These are phyloP conservation scores for Fennellomyces sp. DNA, from an alignment of 371 early-diverging fungal species.

Conservation along the genomic window DNA sequence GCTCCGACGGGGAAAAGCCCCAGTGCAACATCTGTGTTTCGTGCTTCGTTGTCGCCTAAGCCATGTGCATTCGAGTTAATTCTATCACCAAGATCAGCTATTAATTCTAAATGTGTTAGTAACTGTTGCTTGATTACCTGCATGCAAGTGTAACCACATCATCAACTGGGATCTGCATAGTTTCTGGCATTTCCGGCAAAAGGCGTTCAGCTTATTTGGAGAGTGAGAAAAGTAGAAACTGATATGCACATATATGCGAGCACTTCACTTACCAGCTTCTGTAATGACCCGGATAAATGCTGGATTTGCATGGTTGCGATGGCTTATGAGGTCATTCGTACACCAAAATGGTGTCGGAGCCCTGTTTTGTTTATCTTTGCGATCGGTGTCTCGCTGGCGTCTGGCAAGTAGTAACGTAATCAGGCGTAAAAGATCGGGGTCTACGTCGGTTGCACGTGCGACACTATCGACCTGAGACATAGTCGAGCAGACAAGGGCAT, in stretches of 20 bases:
- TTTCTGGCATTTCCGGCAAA: constrained; percentile 49
- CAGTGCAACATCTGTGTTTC: constrained; percentile 59
- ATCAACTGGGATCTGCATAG: constrained; percentile 40
- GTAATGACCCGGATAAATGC: constrained; percentile 51
- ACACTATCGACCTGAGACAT: constrained; percentile 51
- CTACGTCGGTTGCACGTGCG: constrained; percentile 50
- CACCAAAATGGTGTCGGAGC: constrained; percentile 46
- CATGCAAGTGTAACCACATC: constrained; percentile 65
- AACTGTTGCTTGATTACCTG: constrained; percentile 31
- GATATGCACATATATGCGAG: no score
- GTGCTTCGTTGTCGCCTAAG: constrained; percentile 53
- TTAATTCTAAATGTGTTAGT: not conserved
- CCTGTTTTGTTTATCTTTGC: not conserved
- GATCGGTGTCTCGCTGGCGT: constrained; percentile 24
- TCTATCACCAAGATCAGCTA: constrained; percentile 15
- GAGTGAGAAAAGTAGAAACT: no score
- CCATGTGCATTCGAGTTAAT: constrained; percentile 67
- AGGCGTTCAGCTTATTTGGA: constrained; percentile 34
- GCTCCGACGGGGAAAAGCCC: constrained; percentile 68
- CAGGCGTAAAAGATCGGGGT: constrained; percentile 57
- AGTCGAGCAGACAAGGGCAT: constrained; percentile 54
- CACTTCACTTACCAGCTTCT: constrained; percentile 48
- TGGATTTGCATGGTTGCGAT: constrained; percentile 56
- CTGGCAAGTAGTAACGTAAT: constrained; percentile 52
- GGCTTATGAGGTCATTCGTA: constrained; percentile 64